A percentile compares a stretch with the other conserved stretches of the same genome.
phyloP scores from a whole-genome alignment of 2,329 filamentous ascomycete species.

The Diplodia mutila region DNA sequence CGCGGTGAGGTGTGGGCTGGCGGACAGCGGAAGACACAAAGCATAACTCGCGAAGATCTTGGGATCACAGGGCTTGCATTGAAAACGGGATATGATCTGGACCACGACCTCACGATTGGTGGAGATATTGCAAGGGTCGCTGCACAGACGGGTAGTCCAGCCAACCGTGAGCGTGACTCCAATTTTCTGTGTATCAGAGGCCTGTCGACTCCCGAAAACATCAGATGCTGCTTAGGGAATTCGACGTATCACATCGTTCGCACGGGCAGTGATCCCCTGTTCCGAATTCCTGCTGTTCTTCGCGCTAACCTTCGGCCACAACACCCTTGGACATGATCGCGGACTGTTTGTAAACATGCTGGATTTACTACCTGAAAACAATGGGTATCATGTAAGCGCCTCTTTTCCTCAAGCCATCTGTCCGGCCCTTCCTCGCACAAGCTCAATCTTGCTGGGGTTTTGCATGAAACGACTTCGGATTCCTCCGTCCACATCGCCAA shows the following conservation, averaged over 20 bases:
- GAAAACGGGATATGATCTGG: neutral
- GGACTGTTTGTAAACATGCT: neutral
- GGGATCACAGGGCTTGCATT: neutral
- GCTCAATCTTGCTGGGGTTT: conserved; percentile 9
- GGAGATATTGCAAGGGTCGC: neutral
- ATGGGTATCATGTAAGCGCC: conserved; percentile 4
- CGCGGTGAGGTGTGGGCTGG: neutral
- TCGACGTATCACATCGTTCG: neutral
- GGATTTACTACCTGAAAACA: neutral
- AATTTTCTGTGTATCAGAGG: neutral
- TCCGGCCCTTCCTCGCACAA: neutral
- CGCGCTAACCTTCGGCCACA: neutral
- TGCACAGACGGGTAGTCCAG: neutral
- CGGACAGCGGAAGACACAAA: neutral
- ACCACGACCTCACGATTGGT: neutral
- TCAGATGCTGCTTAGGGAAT: neutral
- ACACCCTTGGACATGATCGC: neutral
- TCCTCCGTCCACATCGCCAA: conserved; percentile 11
- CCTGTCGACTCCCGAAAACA: neutral
- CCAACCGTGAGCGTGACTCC: neutral
- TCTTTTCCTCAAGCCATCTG: conserved; percentile 19
- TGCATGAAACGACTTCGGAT: conserved; percentile 9
- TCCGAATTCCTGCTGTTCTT: too few species aligned
- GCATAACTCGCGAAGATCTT: neutral
- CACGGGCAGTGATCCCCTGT: too few species aligned